Conservation (phyloP, 2,329 filamentous ascomycete genomes). For the Epichloe gansuensis region DNA sequence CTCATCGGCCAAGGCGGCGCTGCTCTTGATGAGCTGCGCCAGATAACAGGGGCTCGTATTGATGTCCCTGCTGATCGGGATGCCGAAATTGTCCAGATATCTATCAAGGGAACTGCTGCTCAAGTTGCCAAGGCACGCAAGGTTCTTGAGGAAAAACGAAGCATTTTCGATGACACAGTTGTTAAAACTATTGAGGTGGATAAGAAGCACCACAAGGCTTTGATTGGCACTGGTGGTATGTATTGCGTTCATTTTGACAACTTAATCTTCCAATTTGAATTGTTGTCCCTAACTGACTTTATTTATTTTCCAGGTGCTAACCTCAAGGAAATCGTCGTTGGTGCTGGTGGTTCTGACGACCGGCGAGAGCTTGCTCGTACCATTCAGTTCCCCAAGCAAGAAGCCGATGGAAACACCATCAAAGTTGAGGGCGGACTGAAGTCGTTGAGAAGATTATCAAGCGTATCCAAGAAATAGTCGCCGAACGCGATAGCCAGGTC, state of each 20-base stretch:
- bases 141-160: conserved; percentile 73
- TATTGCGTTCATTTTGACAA: conserved; percentile 10
- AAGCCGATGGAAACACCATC: conserved; percentile 70
- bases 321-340: conserved; percentile 73
- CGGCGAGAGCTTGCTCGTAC: conserved; percentile 73
- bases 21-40: conserved; percentile 81
- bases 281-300: conserved; percentile 3
- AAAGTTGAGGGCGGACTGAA: conserved; percentile 70
- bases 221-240: conserved; percentile 84
- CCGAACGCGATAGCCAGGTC: conserved; percentile 73
- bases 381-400: conserved; percentile 88
- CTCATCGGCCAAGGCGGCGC: conserved; percentile 84
- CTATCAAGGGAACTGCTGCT: conserved; percentile 82
- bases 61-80: conserved; percentile 79
- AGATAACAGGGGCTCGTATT: conserved; percentile 75
- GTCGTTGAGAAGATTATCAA: conserved; percentile 83
- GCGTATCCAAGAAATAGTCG: conserved; percentile 69
- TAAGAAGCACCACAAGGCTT: conserved; percentile 77
- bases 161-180: conserved; percentile 82
- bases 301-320: conserved; percentile 50
- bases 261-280: background rate
- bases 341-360: conserved; percentile 83
- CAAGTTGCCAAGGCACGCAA: conserved; percentile 89
- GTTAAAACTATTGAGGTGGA: conserved; percentile 80
- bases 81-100: conserved; percentile 67